These are phyloP conservation scores for Kluyveromyces sp. DNA, from an alignment of 1,139 yeast species.

Conservation along the genomic window DNA sequence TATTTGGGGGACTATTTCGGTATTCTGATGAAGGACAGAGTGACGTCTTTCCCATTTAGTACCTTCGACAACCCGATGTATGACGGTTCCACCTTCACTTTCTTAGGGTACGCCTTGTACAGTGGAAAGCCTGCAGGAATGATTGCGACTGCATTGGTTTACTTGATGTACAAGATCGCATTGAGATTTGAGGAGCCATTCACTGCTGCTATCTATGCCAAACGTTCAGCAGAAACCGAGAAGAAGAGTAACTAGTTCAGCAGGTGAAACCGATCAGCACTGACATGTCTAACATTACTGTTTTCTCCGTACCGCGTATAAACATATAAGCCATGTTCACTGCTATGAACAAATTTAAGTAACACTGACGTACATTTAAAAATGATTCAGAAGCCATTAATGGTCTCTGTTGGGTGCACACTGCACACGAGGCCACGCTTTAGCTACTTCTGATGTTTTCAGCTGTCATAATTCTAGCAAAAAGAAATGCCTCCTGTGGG, in stretches of 20 bases:
- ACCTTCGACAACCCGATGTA: constrained; percentile 93
- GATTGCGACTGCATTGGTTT: constrained; percentile 62
- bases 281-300: neutral
- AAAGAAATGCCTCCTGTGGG: constrained; percentile 45
- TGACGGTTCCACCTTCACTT: constrained; percentile 82
- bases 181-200: constrained; percentile 90
- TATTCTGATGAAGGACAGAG: constrained; percentile 82
- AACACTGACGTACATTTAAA: too few species aligned
- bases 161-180: constrained; percentile 76
- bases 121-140: constrained; percentile 88
- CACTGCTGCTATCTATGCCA: constrained; percentile 80
- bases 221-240: constrained; percentile 41
- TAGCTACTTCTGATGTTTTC: too few species aligned
- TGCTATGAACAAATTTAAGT: too few species aligned
- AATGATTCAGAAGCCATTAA: too few species aligned
- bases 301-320: neutral
- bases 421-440: too few species aligned
- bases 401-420: too few species aligned
- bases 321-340: too few species aligned
- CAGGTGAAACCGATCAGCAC: neutral
- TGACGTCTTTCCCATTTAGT: constrained; percentile 91
- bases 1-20: constrained; percentile 97
- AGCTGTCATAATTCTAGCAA: too few species aligned
- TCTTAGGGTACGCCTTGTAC: constrained; percentile 85
- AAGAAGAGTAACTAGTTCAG: constrained; percentile 13